phyloP scores from a whole-genome alignment of 192 early-diverging fungal species.

The Chytriomyces sp. region DNA sequence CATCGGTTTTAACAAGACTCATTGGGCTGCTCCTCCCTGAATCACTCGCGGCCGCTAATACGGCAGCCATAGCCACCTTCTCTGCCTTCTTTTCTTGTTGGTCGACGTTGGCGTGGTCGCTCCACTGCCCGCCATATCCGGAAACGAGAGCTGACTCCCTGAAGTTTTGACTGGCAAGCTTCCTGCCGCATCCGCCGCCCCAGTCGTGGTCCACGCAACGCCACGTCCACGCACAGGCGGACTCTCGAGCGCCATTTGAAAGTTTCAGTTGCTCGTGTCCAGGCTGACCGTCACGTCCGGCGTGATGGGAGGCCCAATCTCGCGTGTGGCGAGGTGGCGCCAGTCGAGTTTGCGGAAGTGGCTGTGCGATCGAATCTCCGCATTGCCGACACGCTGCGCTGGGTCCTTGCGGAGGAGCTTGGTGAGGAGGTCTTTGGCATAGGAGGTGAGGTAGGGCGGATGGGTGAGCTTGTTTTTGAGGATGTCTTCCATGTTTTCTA shows the following conservation, averaged over 20 bases:
- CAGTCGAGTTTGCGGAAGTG: constrained; percentile 72
- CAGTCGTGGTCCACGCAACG: neutral
- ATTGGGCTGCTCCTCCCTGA: neutral
- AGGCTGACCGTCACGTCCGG: constrained; percentile 49
- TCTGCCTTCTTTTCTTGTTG: constrained; percentile 18
- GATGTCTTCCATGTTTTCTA: constrained; percentile 78
- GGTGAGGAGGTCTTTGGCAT: constrained; percentile 76
- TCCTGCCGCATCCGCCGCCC: neutral
- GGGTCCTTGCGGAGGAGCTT: constrained; percentile 68
- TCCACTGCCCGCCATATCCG: neutral
- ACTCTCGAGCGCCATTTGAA: constrained; percentile 48
- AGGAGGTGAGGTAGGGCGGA: constrained; percentile 78
- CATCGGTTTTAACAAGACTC: neutral
- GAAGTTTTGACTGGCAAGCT: neutral
- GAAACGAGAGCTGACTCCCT: neutral
- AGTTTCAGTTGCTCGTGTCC: constrained; percentile 75
- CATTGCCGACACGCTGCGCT: constrained; percentile 55
- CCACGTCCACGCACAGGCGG: constrained; percentile 39
- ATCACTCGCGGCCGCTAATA: neutral
- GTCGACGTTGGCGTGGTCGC: neutral
- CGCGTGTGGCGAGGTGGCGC: constrained; percentile 39
- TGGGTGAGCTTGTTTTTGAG: constrained; percentile 77
- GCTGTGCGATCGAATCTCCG: constrained; percentile 62
- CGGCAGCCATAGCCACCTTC: neutral
- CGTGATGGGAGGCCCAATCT: constrained; percentile 41